Percentiles rank a stretch among this genome's conserved stretches.
These are phyloP conservation scores for Arthrobotrys entomopaga DNA, from an alignment of 2,329 filamentous ascomycete species.

Conservation along the genomic window DNA sequence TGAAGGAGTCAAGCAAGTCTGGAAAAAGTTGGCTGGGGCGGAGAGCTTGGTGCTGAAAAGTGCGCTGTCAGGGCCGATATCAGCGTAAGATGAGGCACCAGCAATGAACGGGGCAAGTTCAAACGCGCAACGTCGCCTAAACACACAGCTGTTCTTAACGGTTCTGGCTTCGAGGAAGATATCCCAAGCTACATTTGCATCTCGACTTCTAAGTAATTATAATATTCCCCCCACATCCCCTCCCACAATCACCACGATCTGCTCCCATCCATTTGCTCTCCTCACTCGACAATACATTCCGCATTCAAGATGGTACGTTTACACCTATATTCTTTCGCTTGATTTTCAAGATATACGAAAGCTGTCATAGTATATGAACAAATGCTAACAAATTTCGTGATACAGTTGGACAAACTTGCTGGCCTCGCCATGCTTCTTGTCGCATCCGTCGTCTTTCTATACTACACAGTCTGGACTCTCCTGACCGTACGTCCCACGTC, in stretches of 20 bases:
- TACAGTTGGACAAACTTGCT: slow-evolving; percentile 87
- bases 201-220: slow-evolving; percentile 17
- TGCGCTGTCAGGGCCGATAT: slow-evolving; percentile 20
- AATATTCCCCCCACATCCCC: not conserved
- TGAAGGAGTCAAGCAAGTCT: slow-evolving; percentile 6
- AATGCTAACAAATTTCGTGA: not conserved
- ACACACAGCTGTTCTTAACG: slow-evolving; percentile 13
- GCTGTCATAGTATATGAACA: too few relatives aligned
- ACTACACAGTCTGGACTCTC: slow-evolving; percentile 98
- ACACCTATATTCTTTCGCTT: too few relatives aligned
- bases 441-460: slow-evolving; percentile 79
- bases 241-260: slow-evolving; percentile 14
- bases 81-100: slow-evolving; percentile 37
- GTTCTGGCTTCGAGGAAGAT: not conserved
- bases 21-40: slow-evolving; percentile 27
- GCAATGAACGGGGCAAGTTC: slow-evolving; percentile 2
- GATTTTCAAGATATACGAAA: too few relatives aligned
- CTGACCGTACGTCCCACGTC: slow-evolving; percentile 77
- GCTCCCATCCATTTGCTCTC: not conserved
- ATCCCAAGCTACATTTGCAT: slow-evolving; percentile 7
- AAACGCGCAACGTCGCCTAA: slow-evolving; percentile 55
- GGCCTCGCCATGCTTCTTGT: slow-evolving; percentile 79
- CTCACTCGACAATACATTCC: slow-evolving; percentile 10
- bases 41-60: slow-evolving; percentile 17
- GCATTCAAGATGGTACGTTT: slow-evolving; percentile 47